These are phyloP conservation scores for Trypanosomatidae sp. DNA, from an alignment of 208 protist genomes.

Conservation along the genomic window DNA sequence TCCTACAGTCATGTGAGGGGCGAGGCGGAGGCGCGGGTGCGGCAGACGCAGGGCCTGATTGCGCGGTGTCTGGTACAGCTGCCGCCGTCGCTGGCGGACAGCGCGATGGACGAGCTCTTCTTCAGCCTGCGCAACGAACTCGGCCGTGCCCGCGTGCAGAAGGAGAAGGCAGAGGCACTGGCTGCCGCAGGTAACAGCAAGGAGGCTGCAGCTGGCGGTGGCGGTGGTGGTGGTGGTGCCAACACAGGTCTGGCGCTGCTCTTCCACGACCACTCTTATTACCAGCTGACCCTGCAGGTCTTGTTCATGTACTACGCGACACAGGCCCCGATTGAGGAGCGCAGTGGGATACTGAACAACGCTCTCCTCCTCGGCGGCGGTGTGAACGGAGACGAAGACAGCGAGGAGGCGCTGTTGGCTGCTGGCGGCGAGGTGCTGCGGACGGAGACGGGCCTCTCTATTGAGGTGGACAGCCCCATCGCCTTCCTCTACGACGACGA, in stretches of 20 bases:
- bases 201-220: too few species aligned
- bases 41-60: slow-evolving; percentile 64
- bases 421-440: slow-evolving; percentile 20
- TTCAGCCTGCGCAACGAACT: slow-evolving; percentile 38
- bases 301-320: slow-evolving; percentile 68
- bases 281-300: slow-evolving; percentile 68
- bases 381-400: not conserved
- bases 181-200: too few species aligned
- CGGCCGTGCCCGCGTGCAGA: slow-evolving; percentile 19
- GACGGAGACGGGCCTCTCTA: slow-evolving; percentile 22
- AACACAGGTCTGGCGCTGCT: slow-evolving; percentile 26
- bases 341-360: slow-evolving; percentile 26
- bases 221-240: too few species aligned
- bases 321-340: slow-evolving; percentile 57
- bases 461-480: slow-evolving; percentile 70
- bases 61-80: slow-evolving; percentile 68
- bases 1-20: slow-evolving; percentile 43
- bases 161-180: too few species aligned
- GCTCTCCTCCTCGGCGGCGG: slow-evolving; percentile 12
- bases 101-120: slow-evolving; percentile 62
- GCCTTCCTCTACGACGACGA: slow-evolving; percentile 56
- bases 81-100: slow-evolving; percentile 47
- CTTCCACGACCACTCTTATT: slow-evolving; percentile 36
- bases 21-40: slow-evolving; percentile 56
- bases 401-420: too few species aligned